Base-by-base conservation (phyloP, 129 eudicot genomes). In the Oenanthe sinensis region DNA sequence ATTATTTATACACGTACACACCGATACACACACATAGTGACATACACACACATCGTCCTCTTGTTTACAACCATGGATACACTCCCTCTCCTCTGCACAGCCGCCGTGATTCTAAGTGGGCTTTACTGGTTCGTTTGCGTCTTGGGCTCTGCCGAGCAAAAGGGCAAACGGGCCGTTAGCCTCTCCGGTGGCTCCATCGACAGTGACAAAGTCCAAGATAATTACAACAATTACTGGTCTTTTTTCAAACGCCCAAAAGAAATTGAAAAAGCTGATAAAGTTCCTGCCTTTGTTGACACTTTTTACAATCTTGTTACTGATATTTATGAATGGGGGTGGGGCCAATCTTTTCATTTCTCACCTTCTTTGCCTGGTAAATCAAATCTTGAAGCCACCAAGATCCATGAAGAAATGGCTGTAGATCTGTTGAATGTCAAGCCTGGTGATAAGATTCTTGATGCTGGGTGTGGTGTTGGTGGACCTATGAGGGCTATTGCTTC, bases 311-410 rank as follows among this genome's bases (percentile, higher is more conserved):
- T 95, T 75, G 98, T 95, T 65, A 95, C 98, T 10, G 98, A 95
- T 74, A 94, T 94, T 74, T 94, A 94, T 87, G 98, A 94, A 52
- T 94, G 98, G 98, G 98, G 98, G 0, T 94, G 98, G 98, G 98
- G 98, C 30, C 98, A 94, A 17, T 88, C 93, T 50, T 94, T 94
- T 78, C 98, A 94, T 54, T 94, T 94, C 60, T 91, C 98, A 2
- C 98, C 98, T 0, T 79, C 93, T 10, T 80, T 94, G 75, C 92
- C 93, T 14, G 96, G 97, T 0, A 93, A 91, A 81, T 94, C 98
- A 0, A 79, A 94, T 87, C 88, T 84, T 0, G 97, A 91, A 2
- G 85, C 92, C 48, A 94, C 97, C 4, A 85, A 82, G n/a, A 48
- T 87, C 78, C 98, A 91, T 75, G 97, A 95, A 62, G 83, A 91